Base-by-base conservation (phyloP, 768 basidiomycete genomes). In the Rickenella mellea region DNA sequence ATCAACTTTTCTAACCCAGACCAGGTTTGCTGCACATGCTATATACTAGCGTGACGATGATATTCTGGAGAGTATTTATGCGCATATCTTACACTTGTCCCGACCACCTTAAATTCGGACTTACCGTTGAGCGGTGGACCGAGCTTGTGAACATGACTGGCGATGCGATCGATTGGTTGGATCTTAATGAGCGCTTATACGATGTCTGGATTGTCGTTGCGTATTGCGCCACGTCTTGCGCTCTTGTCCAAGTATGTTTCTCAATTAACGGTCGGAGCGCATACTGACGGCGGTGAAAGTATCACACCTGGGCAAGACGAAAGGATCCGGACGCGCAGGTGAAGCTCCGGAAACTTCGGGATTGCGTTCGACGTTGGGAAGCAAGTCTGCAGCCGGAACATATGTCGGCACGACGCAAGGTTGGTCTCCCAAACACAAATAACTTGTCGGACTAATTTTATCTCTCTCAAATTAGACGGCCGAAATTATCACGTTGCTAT, bases 51-150 rank as follows among this genome's bases (percentile, higher is more conserved):
- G 80, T 97, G 32, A 83, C 80, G 51, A 96, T 98, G 80, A 86
- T 98, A 60, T 93, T 96, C 64, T 96, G 90, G 81, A 83, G 94
- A 39, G 91, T 96, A 25, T 98, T 97, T 68, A 93, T 97, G 89
- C 78, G 94, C 40, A 90, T 97, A 62, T 91, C 88, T 44, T 98
- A 96, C 65, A 73, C 80, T 15, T 86, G 88, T 55, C 92, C 94
- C 7, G 76, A 76, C 9, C 91, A 96, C 55, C 74, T 94, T 55
- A 92, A 86, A 56, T 91, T 94, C 53, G 73, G 76, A 28, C 63
- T 93, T 49, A 85, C 81, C 2, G 72, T 91, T 21, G 81, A 83
- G 53, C 74, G 80, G 48, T 96, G 89, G 90, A 73, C 71, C 15
- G 65, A 70, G 40, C 71, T 96, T 38, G 75, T 91, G 37, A 55